Evolutionary conservation across 768 basidiomycete genomes (phyloP), one percentile per base, ranked within the genome.

Genomic region (Tulasnella sp.): DNA sequence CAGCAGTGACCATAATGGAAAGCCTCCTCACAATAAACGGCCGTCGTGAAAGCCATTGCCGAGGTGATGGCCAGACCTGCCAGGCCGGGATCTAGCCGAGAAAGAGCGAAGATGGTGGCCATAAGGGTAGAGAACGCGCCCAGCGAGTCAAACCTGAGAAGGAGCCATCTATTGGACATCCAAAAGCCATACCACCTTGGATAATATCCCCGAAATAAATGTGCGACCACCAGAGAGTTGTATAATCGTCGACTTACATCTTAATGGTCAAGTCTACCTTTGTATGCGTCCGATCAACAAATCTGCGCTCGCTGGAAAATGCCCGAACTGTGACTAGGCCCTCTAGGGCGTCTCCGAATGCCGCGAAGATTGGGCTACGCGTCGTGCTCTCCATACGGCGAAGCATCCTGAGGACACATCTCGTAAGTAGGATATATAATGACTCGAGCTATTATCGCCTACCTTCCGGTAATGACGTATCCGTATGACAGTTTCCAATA

Each of bases 371-470:
- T 0, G 90, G 87, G 0, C 85, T 87, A 11, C 88, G 77, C 0
- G 85, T 80, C 65, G 89, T 93, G 1, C 89, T 88, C 68, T 94
- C 92, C 83, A 96, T 89, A 19, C 92, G 78, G 60, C 90, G 79
- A 19, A 94, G 72, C 66, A 53, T 22, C 55, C 61, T 10, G 3
- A 51, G 29, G 29, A 19, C n/a, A 15, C 34, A 27, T 38, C 22
- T 49, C 15, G 42, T 21, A 25, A 45, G 11, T 5, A 11, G 22
- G 34, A 30, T 49, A 10, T 56, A 38, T 38, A 5, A 38, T 15
- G 34, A 38, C 34, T 38, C 64, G 38, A 38, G 7, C 34, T 38
- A 38, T n/a, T n/a, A 38, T 38, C 34, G 15, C 34, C 15, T 92
- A 91, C 48, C 91, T 79, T 0, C 88, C 87, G 0, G 87, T 87